Percentiles rank a stretch among this genome's conserved stretches.
Conservation (phyloP, 108 stramenopile genomes). For the Nitzschia putrida region DNA sequence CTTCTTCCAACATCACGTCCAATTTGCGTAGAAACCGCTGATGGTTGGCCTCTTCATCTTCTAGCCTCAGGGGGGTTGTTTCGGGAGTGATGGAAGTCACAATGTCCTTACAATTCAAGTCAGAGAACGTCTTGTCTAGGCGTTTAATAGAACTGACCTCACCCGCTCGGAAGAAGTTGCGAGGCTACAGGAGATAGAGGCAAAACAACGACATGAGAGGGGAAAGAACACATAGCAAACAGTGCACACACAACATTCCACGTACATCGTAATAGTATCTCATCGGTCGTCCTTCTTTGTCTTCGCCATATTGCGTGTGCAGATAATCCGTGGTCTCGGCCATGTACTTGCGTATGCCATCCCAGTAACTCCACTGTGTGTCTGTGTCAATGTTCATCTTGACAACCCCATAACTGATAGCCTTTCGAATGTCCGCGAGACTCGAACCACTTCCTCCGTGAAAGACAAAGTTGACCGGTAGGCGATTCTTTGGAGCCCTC, state of each 20-base stretch:
- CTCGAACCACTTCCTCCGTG: slow-evolving; percentile 92
- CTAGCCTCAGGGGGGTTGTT: too few species aligned
- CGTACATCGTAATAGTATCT: slow-evolving; percentile 95
- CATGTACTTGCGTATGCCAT: slow-evolving; percentile 79
- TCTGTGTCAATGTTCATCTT: slow-evolving; percentile 98
- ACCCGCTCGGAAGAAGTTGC: slow-evolving; percentile 88
- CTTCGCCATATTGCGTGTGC: slow-evolving; percentile 93
- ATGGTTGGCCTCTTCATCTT: too few species aligned
- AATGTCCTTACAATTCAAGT: slow-evolving; percentile 89
- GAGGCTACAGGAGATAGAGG: slow-evolving; percentile 59
- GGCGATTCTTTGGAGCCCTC: slow-evolving; percentile 69
- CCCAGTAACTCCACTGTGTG: slow-evolving; percentile 94
- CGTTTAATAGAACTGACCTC: slow-evolving; percentile 88
- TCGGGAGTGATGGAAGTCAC: too few species aligned
- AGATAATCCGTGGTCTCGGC: slow-evolving; percentile 76
- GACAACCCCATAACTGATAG: slow-evolving; percentile 86
- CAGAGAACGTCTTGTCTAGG: slow-evolving; percentile 74
- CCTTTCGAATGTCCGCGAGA: slow-evolving; percentile 78
- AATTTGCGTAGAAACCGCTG: too few species aligned
- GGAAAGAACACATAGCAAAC: too few species aligned
- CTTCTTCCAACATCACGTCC: too few species aligned
- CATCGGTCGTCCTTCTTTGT: slow-evolving; percentile 91
- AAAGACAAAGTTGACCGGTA: slow-evolving; percentile 90
- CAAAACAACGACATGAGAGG: not conserved
- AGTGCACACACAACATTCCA: not conserved